Conservation (phyloP, 2,329 filamentous ascomycete genomes). For the Cladosporium sp. region DNA sequence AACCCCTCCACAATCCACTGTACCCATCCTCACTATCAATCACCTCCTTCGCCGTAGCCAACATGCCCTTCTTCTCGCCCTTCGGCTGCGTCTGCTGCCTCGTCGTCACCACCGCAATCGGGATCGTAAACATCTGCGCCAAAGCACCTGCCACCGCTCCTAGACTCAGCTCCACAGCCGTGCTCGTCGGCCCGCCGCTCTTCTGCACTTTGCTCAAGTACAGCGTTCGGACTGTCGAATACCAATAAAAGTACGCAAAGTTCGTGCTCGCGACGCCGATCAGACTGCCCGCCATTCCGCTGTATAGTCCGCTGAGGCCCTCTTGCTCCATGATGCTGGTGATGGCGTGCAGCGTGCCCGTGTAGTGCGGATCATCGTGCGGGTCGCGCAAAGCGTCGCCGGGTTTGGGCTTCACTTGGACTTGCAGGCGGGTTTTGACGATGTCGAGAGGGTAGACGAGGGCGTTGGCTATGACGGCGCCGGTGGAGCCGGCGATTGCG, state of each 20-base stretch:
- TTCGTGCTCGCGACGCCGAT: constrained; percentile 95
- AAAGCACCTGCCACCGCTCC: constrained; percentile 87
- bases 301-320: constrained; percentile 79
- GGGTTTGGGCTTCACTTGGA: constrained; percentile 72
- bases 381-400: constrained; percentile 42
- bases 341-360: constrained; percentile 85
- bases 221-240: constrained; percentile 79
- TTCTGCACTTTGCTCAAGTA: constrained; percentile 60
- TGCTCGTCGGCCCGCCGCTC: constrained; percentile 56
- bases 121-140: constrained; percentile 94
- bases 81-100: constrained; percentile 91
- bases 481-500: constrained; percentile 87
- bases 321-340: constrained; percentile 79
- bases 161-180: constrained; percentile 76
- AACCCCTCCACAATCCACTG: constrained; percentile 85
- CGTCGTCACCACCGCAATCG: constrained; percentile 91
- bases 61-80: constrained; percentile 77
- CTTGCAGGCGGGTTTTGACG: constrained; percentile 93
- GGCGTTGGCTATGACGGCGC: constrained; percentile 91
- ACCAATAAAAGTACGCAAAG: constrained; percentile 99
- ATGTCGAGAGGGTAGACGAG: constrained; percentile 96
- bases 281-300: constrained; percentile 81
- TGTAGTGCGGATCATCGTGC: constrained; percentile 70
- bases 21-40: constrained; percentile 87
- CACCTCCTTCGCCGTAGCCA: constrained; percentile 87